Evolutionary conservation across 2,329 filamentous ascomycete species (phyloP), one percentile per base, ranked within the genome.

Genomic region (Plectosphaerella cucumerina): DNA sequence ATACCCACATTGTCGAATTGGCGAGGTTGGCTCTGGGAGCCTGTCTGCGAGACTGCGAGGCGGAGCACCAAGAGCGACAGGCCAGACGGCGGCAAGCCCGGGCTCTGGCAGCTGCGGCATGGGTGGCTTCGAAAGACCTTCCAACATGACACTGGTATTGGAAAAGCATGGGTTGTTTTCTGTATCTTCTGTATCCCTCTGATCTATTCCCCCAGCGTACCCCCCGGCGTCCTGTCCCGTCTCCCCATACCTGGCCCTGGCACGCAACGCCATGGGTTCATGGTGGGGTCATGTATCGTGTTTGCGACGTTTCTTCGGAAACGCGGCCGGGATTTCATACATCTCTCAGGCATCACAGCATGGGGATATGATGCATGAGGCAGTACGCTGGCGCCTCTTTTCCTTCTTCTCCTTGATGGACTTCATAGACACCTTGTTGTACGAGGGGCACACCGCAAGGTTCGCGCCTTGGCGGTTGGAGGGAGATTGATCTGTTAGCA

Each of bases 211-310:
- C 63, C 58, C 61, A 60, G 63, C 64, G 61, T 56, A 55, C 61
- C 56, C 60, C 62, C 58, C 58, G 58, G 64, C 63, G 62, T 60
- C 62, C 60, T 56, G 55, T 61, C 63, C 56, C 54, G 56, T 57
- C 58, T 64, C 59, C 59, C 62, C 37, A 17, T 17, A 42, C 37
- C 37, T 17, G n/a, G n/a, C 10, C 37, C 10, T 21, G 20, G n/a
- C 37, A 17, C 37, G n/a, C n/a, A 21, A 42, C 10, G 37, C n/a
- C 18, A 18, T 26, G 12, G 33, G 33, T 11, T 21, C 14, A 47
- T 45, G 48, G 35, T 34, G 39, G 39, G 39, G 43, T 21, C 51
- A 41, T 51, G 39, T 42, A 22, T 26, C 26, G 12, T 45, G 21
- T 26, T 31, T 46, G 47, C 47, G 47, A 44, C 26, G 17, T 37